phyloP scores from a whole-genome alignment of 176 grass and related monocot species.

The Triticum dicoccoides region DNA sequence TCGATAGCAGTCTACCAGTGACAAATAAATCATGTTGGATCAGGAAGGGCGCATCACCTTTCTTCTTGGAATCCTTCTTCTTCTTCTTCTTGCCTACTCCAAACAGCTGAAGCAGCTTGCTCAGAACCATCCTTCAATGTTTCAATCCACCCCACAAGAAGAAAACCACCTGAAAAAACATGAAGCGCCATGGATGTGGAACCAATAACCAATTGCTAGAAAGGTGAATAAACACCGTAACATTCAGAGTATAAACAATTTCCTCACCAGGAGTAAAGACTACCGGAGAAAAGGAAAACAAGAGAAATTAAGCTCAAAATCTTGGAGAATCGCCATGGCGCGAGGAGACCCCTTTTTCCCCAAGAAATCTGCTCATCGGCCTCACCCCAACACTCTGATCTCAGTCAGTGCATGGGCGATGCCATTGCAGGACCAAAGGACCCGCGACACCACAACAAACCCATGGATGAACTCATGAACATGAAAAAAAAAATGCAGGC shows the following conservation, averaged over 20 bases:
- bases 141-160: not conserved
- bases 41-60: constrained; percentile 21
- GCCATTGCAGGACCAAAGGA: not conserved
- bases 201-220: not conserved
- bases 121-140: constrained; percentile 26
- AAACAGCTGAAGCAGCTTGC: constrained; percentile 43
- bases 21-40: not conserved
- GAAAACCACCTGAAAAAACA: not conserved
- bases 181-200: not conserved
- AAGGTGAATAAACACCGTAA: not conserved
- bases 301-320: not conserved
- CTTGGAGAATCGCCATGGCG: too few species aligned
- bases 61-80: constrained; percentile 44
- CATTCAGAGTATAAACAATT: constrained; percentile 12
- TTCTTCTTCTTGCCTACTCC: constrained; percentile 36
- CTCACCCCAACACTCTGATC: not conserved
- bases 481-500: not conserved
- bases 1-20: not conserved
- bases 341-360: not conserved
- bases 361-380: not conserved
- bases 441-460: not conserved
- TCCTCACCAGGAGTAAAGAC: not conserved
- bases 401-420: constrained; percentile 21
- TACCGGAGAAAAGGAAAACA: not conserved
- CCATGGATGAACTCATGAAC: not conserved